Evolutionary conservation across 2,329 filamentous ascomycete species (phyloP).

Genomic region (Phyllosticta citriasiana): DNA sequence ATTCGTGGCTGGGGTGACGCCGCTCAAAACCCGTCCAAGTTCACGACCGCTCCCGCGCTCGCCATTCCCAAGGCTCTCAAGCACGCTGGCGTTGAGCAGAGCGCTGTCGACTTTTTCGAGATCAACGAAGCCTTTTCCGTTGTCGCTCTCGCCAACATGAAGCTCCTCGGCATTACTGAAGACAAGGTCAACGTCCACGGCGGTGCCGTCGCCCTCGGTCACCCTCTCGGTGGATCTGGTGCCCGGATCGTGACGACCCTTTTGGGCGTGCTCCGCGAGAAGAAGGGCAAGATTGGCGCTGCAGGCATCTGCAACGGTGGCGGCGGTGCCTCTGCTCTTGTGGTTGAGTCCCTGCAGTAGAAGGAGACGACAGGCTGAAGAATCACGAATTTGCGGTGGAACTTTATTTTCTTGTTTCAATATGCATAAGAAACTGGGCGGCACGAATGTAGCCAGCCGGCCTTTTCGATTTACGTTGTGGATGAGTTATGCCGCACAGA

Average conservation of each 20-base stretch:
- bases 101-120: conserved; percentile 84
- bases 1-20: conserved; percentile 97
- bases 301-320: conserved; percentile 98
- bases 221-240: conserved; percentile 87
- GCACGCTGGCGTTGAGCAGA: conserved; percentile 73
- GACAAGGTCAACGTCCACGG: conserved; percentile 94
- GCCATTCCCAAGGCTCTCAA: conserved; percentile 96
- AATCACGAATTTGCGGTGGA: not conserved
- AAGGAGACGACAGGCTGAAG: not conserved
- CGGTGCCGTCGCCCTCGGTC: conserved; percentile 89
- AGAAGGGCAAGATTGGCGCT: conserved; percentile 86
- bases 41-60: conserved; percentile 86
- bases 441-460: not conserved
- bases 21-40: conserved; percentile 81
- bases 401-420: conserved; percentile 1
- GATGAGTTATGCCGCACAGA: not conserved
- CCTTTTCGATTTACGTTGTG: not conserved
- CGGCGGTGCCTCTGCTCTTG: conserved; percentile 85
- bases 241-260: conserved; percentile 89
- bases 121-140: conserved; percentile 99
- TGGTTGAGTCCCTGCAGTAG: conserved; percentile 57
- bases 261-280: conserved; percentile 77
- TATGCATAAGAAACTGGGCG: not conserved
- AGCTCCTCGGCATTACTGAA: conserved; percentile 67
- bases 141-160: conserved; percentile 91